Evolutionary conservation across 495 filamentous ascomycete species (phyloP), one percentile per base, ranked within the genome.

Genomic region (Staphylotrichum longicolle): DNA sequence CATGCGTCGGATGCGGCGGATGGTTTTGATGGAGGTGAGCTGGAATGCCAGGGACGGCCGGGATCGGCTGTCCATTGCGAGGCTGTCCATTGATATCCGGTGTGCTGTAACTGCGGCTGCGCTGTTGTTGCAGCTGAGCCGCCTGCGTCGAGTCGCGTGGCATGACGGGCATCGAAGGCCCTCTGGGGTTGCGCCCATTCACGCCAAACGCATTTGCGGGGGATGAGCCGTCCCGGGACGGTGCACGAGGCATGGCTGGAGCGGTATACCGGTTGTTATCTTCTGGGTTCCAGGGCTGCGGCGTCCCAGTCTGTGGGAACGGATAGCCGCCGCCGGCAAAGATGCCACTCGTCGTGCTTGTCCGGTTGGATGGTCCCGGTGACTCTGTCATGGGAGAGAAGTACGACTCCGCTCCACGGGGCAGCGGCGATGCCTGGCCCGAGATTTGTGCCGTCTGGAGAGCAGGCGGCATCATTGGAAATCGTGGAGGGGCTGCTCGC

Each of bases 311-410:
- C 35, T 93, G 86, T 53, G 93, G 86, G 69, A 95, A 96, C 7
- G 86, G 84, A 68, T 88, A 93, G 61, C 83, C 72, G 0, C 72
- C 81, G 40, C 80, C 80, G 3, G 84, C 83, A 56, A 90, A 94
- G 60, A 82, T 74, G 15, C 75, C 73, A 54, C 78, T 80, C 4
- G 78, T 72, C 6, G 77, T 80, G 74, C 89, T 96, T 7, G 91
- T 91, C 50, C 93, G 84, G 6, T 88, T 88, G 2, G 91, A 95
- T 11, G 81, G 20, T 27, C 20, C 83, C 20, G 94, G 91, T 2
- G 92, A 93, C 59, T 97, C 92, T 11, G 82, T 83, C 9, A 85
- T 82, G 1, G 94, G 94, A 1, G 93, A 97, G 72, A 98, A 98
- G 71, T 96, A 97, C 7, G 92, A 96, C 51, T 88, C 85, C 33